Conservation (phyloP, 2,329 filamentous ascomycete genomes). For the Didymella keratinophila region DNA sequence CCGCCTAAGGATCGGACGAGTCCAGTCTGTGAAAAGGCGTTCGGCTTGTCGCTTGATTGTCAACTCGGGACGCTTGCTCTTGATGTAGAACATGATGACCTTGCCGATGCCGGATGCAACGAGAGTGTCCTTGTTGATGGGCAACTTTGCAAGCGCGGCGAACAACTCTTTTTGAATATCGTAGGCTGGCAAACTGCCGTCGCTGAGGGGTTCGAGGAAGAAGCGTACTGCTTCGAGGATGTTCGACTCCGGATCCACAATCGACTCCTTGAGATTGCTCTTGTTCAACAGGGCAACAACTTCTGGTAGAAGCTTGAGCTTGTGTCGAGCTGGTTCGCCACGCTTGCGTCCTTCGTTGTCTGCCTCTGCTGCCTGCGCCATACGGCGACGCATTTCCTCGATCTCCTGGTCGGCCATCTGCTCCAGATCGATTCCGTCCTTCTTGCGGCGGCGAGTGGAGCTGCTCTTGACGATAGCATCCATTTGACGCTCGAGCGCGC, state of each 20-base stretch:
- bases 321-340: constrained; percentile 84
- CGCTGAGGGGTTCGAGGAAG: constrained; percentile 94
- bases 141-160: constrained; percentile 77
- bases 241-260: constrained; percentile 94
- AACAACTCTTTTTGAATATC: constrained; percentile 97
- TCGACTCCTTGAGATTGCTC: constrained; percentile 81
- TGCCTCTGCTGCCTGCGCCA: constrained; percentile 87
- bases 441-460: constrained; percentile 75
- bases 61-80: constrained; percentile 87
- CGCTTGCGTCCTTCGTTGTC: constrained; percentile 84
- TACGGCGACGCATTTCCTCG: constrained; percentile 82
- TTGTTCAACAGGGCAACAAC: constrained; percentile 89
- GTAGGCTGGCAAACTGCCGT: constrained; percentile 93
- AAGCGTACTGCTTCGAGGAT: constrained; percentile 94
- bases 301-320: constrained; percentile 91
- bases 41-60: constrained; percentile 94
- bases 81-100: constrained; percentile 95
- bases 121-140: constrained; percentile 89
- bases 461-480: constrained; percentile 88
- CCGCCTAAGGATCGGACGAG: constrained; percentile 88
- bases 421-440: constrained; percentile 91
- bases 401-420: constrained; percentile 90
- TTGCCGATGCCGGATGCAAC: constrained; percentile 94
- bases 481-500: constrained; percentile 85
- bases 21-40: constrained; percentile 93